A percentile compares a stretch with the other conserved stretches of the same genome.
Conservation (phyloP, 2,329 filamentous ascomycete species). For the Diaporthe batatas region DNA sequence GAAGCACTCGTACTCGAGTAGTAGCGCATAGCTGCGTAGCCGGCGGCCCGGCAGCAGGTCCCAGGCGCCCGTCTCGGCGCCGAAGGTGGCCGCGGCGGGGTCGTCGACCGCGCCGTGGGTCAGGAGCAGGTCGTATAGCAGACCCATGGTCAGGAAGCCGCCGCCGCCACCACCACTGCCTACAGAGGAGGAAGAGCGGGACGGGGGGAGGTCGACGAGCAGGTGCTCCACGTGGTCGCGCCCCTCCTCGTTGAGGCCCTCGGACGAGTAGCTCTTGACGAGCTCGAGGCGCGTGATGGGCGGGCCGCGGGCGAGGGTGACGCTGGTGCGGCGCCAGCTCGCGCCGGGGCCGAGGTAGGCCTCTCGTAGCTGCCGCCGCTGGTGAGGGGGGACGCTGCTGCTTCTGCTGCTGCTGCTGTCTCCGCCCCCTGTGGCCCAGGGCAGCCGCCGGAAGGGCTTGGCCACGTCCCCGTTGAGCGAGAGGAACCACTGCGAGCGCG, state of each 20-base stretch:
- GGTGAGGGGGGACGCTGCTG: background rate
- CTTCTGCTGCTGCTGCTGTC: no score
- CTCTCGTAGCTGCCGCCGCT: background rate
- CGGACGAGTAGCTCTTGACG: slow-evolving; percentile 33
- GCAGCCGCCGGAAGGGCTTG: slow-evolving; percentile 22
- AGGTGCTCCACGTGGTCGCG: slow-evolving; percentile 17
- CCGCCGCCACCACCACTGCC: no score
- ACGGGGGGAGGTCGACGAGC: background rate
- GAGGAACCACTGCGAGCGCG: background rate
- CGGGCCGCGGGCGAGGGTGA: slow-evolving; percentile 4
- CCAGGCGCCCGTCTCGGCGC: slow-evolving; percentile 13
- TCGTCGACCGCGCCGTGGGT: slow-evolving; percentile 3
- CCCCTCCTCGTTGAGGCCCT: slow-evolving; percentile 1
- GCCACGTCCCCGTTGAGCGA: slow-evolving; percentile 15
- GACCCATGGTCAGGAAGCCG: slow-evolving; percentile 29
- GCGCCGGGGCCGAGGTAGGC: slow-evolving; percentile 17
- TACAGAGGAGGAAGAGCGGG: background rate
- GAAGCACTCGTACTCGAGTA: slow-evolving; percentile 34
- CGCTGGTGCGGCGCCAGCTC: slow-evolving; percentile 23
- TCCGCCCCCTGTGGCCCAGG: background rate
- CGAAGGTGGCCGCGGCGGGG: background rate
- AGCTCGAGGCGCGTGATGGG: slow-evolving; percentile 28
- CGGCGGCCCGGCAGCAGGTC: slow-evolving; percentile 26
- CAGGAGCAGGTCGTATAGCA: slow-evolving; percentile 21
- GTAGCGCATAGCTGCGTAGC: slow-evolving; percentile 23